phyloP scores from a whole-genome alignment of 1,284 basidiomycete species.

The Ceratobasidium sp. region DNA sequence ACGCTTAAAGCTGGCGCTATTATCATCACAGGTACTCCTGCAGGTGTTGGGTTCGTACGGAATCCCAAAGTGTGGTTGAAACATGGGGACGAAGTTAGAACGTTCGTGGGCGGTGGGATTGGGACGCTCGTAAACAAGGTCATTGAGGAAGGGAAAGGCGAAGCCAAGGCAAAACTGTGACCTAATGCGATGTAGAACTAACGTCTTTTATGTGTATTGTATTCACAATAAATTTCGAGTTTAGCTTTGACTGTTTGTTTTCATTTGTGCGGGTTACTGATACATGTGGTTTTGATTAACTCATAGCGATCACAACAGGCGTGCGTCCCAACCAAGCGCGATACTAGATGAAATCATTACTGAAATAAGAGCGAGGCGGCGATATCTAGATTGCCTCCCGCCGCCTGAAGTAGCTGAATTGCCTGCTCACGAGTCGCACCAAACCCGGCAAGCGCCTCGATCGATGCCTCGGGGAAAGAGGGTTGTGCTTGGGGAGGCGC shows the following conservation, averaged over 20 bases:
- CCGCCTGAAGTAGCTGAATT: constrained; percentile 77
- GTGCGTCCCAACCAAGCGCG: too few relatives aligned
- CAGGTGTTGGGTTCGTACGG: constrained; percentile 77
- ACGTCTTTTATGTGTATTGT: neutral
- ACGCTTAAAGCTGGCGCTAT: constrained; percentile 85
- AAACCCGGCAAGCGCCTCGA: constrained; percentile 72
- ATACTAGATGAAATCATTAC: neutral
- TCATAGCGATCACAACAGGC: too few relatives aligned
- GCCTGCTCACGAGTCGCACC: constrained; percentile 83
- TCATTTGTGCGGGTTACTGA: constrained; percentile 1
- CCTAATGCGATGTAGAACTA: constrained; percentile 4
- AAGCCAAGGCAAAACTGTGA: constrained; percentile 30
- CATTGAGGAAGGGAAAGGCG: constrained; percentile 65
- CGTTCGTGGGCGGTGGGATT: constrained; percentile 72
- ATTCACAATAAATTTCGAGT: neutral
- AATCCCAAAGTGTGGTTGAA: constrained; percentile 76
- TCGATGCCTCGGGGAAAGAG: constrained; percentile 66
- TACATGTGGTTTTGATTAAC: neutral
- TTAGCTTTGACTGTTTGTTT: neutral
- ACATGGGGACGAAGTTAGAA: constrained; percentile 76
- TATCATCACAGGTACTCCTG: constrained; percentile 82
- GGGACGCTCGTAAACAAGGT: constrained; percentile 81
- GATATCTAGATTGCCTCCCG: constrained; percentile 86
- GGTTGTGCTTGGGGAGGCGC: constrained; percentile 15
- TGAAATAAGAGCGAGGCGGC: constrained; percentile 87